Percentiles rank a stretch among this genome's conserved stretches.
These are phyloP conservation scores for Medicago lupulina DNA, from an alignment of 306 rosid species.

Conservation along the genomic window DNA sequence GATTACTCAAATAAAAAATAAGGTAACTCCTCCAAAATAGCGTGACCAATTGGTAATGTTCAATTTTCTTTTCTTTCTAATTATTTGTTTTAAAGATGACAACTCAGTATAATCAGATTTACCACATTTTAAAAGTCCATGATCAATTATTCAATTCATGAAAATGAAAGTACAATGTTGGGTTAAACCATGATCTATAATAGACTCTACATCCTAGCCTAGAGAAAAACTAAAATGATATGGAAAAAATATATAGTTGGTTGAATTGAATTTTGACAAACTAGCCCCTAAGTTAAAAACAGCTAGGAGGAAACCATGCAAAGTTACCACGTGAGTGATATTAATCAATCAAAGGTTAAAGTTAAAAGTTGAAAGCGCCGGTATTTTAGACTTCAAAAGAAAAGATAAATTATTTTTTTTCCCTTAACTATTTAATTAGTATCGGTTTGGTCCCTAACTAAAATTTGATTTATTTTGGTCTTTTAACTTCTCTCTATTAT, in stretches of 20 bases:
- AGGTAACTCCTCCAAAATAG: neutral
- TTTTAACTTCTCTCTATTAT: too few relatives aligned
- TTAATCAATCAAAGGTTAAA: too few relatives aligned
- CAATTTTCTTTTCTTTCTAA: too few relatives aligned
- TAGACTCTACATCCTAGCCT: neutral
- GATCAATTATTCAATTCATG: too few relatives aligned
- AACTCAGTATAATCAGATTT: neutral
- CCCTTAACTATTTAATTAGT: too few relatives aligned
- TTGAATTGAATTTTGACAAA: neutral
- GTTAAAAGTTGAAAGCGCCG: too few relatives aligned
- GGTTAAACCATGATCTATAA: neutral
- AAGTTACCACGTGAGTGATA: too few relatives aligned
- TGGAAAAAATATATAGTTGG: neutral
- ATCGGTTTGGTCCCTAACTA: too few relatives aligned
- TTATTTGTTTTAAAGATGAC: neutral
- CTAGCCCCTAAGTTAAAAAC: neutral
- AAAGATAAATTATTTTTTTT: too few relatives aligned
- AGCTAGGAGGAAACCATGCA: neutral
- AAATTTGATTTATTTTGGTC: too few relatives aligned
- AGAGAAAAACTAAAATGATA: neutral
- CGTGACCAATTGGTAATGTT: neutral
- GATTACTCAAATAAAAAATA: constrained; percentile 7
- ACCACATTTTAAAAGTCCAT: neutral
- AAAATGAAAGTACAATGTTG: too few relatives aligned
- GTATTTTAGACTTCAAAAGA: too few relatives aligned